Evolutionary conservation across 495 filamentous ascomycete genomes (phyloP), one percentile per base, ranked within the genome.

Genomic region (Xylaria nigripes): DNA sequence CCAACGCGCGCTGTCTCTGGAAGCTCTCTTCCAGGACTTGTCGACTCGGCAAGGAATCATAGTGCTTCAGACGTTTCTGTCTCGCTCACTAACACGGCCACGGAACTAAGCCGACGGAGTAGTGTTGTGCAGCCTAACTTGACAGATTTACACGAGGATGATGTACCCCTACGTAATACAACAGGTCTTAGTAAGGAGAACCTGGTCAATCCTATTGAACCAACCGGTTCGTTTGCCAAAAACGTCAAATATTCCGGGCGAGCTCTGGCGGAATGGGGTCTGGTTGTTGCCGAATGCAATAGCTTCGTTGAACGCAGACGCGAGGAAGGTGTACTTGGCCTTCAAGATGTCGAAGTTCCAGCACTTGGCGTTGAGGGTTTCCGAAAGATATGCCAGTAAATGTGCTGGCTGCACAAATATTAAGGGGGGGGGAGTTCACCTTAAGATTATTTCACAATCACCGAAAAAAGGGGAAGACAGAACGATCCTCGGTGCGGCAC

Each of bases 251-350:
- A 98, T 68, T 76, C 83, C 6, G 93, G 93, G 2, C 81, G 92
- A 43, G 90, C 93, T 1, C 76, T 98, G 47, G 90, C 92, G 1
- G 93, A 98, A 68, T 98, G 93, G 93, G 74, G 82, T 13, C 70
- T 88, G 19, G 80, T 96, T 32, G 84, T 96, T 7, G 76, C 77
- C 22, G 93, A 98, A 67, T 91, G 85, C 70, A 90, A 97, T 65
- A 89, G 83, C 62, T 98, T 98, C 69, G 87, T 92, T 44, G 88
- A 95, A 25, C 78, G 92, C 24, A 79, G 93, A 53, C 86, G 84
- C 56, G 83, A 83, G 36, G 93, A 98, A 68, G 93, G 93, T 44
- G 86, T 95, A 13, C 82, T 88, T 8, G 72, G 70, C 6, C 77
- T 92, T 61, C 79, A 73, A 45, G 75, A 84, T 56, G 87, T 98